phyloP scores from a whole-genome alignment of 2,329 filamentous ascomycete genomes.

The Trichoderma sp. region DNA sequence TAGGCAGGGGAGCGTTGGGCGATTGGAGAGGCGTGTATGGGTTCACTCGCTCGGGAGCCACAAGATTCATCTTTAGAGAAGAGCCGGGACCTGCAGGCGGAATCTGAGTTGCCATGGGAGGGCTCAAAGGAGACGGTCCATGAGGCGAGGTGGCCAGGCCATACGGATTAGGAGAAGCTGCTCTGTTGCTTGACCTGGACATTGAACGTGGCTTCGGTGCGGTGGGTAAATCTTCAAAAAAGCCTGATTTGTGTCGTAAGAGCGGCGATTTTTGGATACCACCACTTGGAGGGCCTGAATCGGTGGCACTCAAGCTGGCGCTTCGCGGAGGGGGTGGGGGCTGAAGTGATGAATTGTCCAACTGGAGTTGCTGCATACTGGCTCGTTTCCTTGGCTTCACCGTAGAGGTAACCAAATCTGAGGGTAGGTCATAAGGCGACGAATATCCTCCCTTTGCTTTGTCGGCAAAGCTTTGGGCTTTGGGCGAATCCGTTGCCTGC shows the following conservation, averaged over 20 bases:
- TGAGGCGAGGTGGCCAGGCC: conserved; percentile 27
- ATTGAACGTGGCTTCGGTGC: conserved; percentile 62
- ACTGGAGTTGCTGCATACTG: conserved; percentile 58
- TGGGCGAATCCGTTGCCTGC: conserved; percentile 48
- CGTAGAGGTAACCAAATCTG: conserved; percentile 63
- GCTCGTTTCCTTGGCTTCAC: conserved; percentile 69
- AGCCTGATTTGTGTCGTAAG: conserved; percentile 54
- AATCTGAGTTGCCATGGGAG: conserved; percentile 30
- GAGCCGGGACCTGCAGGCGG: conserved; percentile 30
- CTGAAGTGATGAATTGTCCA: conserved; percentile 41
- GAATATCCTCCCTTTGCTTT: conserved; percentile 90
- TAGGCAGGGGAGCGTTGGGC: conserved; percentile 38
- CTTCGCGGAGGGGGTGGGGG: conserved; percentile 59
- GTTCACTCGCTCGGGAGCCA: conserved; percentile 54
- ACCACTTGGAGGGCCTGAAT: conserved; percentile 32
- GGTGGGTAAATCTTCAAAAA: conserved; percentile 77
- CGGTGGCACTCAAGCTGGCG: conserved; percentile 56
- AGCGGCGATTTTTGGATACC: conserved; percentile 39
- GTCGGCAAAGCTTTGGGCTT: conserved; percentile 82
- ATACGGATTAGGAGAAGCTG: conserved; percentile 43
- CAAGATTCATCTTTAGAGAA: conserved; percentile 42
- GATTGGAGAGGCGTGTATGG: conserved; percentile 54
- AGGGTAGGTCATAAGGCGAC: conserved; percentile 92
- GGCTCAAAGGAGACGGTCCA: conserved; percentile 34
- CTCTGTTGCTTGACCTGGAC: conserved; percentile 53